These are phyloP conservation scores for Malassezia pachydermatis DNA, from an alignment of 1,284 basidiomycete species.

Conservation along the genomic window DNA sequence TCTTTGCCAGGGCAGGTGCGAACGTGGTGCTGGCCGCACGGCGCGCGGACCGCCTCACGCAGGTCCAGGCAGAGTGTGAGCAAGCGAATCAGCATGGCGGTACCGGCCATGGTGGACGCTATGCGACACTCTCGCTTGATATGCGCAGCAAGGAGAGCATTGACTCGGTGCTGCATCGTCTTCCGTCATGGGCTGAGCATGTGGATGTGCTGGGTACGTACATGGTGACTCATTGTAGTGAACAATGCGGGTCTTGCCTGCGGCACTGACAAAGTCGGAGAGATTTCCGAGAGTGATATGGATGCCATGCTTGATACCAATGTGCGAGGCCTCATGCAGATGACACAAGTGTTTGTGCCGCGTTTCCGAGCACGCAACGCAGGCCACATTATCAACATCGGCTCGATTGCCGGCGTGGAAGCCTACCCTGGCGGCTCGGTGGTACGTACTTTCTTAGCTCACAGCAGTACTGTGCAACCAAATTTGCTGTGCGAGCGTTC, in stretches of 20 bases:
- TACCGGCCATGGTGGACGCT: slow-evolving; percentile 52
- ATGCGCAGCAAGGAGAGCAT: slow-evolving; percentile 29
- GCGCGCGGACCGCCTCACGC: slow-evolving; percentile 44
- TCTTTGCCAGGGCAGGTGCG: slow-evolving; percentile 47
- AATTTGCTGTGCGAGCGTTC: slow-evolving; percentile 82
- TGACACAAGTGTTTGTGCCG: slow-evolving; percentile 59
- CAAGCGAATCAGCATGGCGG: slow-evolving; percentile 63
- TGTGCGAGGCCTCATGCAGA: slow-evolving; percentile 72
- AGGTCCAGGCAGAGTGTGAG: slow-evolving; percentile 53
- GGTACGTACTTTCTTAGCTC: neutral
- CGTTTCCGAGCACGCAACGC: slow-evolving; percentile 70
- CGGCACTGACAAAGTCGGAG: slow-evolving; percentile 70
- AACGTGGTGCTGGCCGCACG: slow-evolving; percentile 51
- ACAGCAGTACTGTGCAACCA: slow-evolving; percentile 53
- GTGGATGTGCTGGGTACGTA: slow-evolving; percentile 30
- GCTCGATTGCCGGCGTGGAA: slow-evolving; percentile 82
- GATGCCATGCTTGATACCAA: slow-evolving; percentile 81
- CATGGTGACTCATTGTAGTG: slow-evolving; percentile 17
- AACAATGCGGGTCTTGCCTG: slow-evolving; percentile 59
- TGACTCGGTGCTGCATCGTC: slow-evolving; percentile 21
- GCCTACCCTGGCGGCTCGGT: slow-evolving; percentile 58
- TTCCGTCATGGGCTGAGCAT: slow-evolving; percentile 39
- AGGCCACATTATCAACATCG: slow-evolving; percentile 91
- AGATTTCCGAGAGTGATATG: slow-evolving; percentile 64
- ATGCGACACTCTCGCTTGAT: slow-evolving; percentile 34